Conservation (phyloP, 345 rosid genomes). For the Brassica nigra region DNA sequence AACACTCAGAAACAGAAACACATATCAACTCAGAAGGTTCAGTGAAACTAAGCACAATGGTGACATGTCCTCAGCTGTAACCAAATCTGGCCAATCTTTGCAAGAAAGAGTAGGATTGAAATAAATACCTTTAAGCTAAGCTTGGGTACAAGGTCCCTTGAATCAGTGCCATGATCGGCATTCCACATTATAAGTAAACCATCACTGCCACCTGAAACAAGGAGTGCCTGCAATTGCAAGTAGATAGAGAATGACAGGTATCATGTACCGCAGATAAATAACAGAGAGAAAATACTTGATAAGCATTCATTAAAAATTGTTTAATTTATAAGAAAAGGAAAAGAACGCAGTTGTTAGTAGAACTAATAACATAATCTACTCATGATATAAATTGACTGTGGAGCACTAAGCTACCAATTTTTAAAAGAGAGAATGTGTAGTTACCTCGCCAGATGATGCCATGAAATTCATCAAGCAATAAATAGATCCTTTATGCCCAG, state of each 20-base stretch:
- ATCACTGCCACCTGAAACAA: conserved; percentile 97
- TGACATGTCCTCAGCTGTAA: conserved; percentile 7
- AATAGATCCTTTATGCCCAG: conserved; percentile 97
- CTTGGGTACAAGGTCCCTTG: conserved; percentile 96
- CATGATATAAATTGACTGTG: background rate
- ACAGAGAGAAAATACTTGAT: conserved; percentile 7
- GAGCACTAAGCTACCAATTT: background rate
- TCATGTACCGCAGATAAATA: conserved; percentile 23
- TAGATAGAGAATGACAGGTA: conserved; percentile 21
- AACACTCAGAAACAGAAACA: conserved; percentile 16
- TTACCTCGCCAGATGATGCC: conserved; percentile 98
- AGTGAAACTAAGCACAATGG: conserved; percentile 11
- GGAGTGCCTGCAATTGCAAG: conserved; percentile 72
- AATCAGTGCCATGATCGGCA: conserved; percentile 92
- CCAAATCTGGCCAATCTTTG: conserved; percentile 18
- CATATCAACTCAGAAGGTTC: conserved; percentile 16
- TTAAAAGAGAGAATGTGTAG: conserved; percentile 22
- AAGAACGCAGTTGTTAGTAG: background rate
- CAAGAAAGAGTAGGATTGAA: conserved; percentile 20
- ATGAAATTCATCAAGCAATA: conserved; percentile 95
- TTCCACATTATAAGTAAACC: conserved; percentile 96
- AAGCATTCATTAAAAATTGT: background rate
- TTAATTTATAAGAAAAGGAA: background rate
- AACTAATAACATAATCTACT: conserved; percentile 13
- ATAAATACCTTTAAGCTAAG: conserved; percentile 81